A percentile compares a stretch with the other conserved stretches of the same genome.
These are phyloP conservation scores for Xylaria hypoxylon DNA, from an alignment of 2,329 filamentous ascomycete species.

Conservation along the genomic window DNA sequence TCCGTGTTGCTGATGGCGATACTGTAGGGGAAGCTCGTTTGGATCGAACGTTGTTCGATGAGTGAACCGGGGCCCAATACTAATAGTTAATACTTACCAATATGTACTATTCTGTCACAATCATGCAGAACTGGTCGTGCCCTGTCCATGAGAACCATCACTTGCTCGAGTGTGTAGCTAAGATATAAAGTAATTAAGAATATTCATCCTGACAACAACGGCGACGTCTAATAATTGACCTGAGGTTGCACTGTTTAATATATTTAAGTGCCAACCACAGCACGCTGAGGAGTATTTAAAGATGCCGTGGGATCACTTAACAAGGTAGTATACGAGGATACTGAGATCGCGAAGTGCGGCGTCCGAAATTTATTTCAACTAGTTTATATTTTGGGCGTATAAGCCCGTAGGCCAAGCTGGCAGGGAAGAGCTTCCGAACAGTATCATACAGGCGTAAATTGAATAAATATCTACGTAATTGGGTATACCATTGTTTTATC, in stretches of 20 bases:
- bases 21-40: conserved; percentile 1
- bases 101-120: too few species aligned
- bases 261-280: background rate
- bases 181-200: background rate
- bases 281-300: too few species aligned
- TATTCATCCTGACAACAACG: background rate
- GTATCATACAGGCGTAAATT: conserved; percentile 24
- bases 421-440: background rate
- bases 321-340: background rate
- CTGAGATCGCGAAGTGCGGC: background rate
- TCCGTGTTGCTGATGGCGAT: conserved; percentile 12
- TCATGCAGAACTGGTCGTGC: too few species aligned
- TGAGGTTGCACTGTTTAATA: background rate
- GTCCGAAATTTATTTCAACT: conserved; percentile 17
- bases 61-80: background rate
- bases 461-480: conserved; percentile 19
- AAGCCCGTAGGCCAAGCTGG: background rate
- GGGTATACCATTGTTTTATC: conserved; percentile 9
- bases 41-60: background rate
- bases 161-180: background rate
- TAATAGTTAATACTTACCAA: background rate
- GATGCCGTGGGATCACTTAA: background rate
- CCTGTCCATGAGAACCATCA: background rate
- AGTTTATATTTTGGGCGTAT: conserved; percentile 5
- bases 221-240: too few species aligned